Conservation (phyloP, 306 rosid species). For the Vicia sativa region DNA sequence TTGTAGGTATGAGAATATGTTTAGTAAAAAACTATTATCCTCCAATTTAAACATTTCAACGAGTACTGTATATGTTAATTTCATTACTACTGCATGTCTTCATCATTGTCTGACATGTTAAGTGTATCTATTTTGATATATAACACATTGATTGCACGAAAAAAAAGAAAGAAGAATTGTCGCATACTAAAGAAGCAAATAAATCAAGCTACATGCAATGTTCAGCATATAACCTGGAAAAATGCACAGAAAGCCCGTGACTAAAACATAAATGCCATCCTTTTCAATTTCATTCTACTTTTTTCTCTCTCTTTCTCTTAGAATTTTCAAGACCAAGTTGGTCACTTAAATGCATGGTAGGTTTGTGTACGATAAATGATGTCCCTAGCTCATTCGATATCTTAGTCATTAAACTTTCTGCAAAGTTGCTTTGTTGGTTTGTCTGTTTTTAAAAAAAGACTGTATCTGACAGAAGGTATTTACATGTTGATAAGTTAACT, state of each 20-base stretch:
- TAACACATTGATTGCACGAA: not conserved
- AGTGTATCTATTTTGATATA: conserved; percentile 17
- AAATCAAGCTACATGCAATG: not conserved
- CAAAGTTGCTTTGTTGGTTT: not conserved
- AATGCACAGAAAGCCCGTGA: conserved; percentile 2
- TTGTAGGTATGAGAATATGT: too few species aligned
- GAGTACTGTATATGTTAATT: too few species aligned
- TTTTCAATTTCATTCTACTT: not conserved
- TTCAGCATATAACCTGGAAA: not conserved
- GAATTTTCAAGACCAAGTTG: not conserved
- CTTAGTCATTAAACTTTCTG: not conserved
- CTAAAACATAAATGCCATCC: conserved; percentile 3
- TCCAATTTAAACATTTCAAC: too few species aligned
- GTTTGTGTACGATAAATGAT: conserved; percentile 5
- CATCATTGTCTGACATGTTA: not conserved
- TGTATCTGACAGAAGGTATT: not conserved
- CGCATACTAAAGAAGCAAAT: conserved; percentile 2
- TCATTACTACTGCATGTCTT: not conserved
- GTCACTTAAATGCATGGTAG: not conserved
- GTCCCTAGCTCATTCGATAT: not conserved
- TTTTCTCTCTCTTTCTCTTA: not conserved
- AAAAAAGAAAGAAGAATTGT: not conserved
- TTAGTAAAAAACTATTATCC: too few species aligned
- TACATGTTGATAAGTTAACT: too few species aligned
- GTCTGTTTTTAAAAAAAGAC: not conserved